Evolutionary conservation across 1,284 basidiomycete species (phyloP).

Genomic region (Mycosarcoma maydis): DNA sequence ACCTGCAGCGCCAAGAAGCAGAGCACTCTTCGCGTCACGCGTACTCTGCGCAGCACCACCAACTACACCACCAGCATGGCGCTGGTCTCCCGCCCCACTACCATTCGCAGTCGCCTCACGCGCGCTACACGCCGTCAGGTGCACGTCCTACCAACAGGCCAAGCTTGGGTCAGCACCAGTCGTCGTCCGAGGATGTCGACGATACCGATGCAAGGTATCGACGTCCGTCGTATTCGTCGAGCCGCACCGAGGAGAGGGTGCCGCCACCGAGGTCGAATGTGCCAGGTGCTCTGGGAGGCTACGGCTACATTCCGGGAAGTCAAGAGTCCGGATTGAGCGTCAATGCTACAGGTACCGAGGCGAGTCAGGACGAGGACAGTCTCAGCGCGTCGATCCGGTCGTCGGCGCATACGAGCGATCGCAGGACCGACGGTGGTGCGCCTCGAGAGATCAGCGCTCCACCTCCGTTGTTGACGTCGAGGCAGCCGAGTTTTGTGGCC

Average conservation of each 20-base stretch:
- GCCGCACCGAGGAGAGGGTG: constrained; percentile 1
- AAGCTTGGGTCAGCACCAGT: constrained; percentile 18
- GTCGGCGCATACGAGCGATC: constrained; percentile 47
- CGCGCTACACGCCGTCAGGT: constrained; percentile 17
- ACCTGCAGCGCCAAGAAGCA: constrained; percentile 15
- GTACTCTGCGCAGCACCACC: constrained; percentile 9
- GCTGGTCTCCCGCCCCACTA: neutral
- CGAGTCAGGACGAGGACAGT: constrained; percentile 40
- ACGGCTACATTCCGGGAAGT: constrained; percentile 63
- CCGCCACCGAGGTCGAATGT: constrained; percentile 11
- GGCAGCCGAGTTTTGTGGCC: too few relatives aligned
- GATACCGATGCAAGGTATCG: constrained; percentile 19
- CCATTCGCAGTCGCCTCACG: constrained; percentile 9
- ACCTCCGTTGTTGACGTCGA: constrained; percentile 16
- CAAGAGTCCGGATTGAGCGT: constrained; percentile 58
- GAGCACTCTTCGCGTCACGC: constrained; percentile 12
- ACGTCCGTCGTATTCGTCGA: neutral
- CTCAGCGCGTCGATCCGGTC: constrained; percentile 56
- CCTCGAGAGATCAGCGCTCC: constrained; percentile 23
- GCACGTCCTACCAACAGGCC: constrained; percentile 20
- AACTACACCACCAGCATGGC: constrained; percentile 1
- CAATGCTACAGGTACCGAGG: constrained; percentile 9
- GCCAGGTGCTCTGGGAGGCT: constrained; percentile 54
- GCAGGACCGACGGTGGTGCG: constrained; percentile 3
- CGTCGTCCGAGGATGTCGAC: constrained; percentile 38